Base-by-base conservation (phyloP, 345 rosid genomes). In the Diplotaxis tenuifolia region DNA sequence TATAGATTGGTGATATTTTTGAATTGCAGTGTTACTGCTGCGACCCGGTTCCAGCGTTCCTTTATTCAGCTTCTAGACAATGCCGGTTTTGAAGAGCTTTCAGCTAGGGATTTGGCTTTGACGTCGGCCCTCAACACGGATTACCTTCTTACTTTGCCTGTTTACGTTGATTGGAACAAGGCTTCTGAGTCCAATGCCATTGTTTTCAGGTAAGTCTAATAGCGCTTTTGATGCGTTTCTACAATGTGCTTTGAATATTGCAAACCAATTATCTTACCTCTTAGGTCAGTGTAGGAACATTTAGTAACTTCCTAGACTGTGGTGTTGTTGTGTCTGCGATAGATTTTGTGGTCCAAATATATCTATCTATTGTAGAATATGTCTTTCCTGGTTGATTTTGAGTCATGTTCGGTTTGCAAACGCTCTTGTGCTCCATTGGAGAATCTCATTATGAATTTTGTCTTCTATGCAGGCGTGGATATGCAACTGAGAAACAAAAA, bases 1-100 rank as follows among this genome's bases (percentile, higher is more conserved):
- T 62, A 42, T 61, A 52, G 4, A 31, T 61, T 64, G 54, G 49
- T 0, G 16, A 15, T 54, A 7, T 65, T 32, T 18, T 42, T 12
- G 18, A 4, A 32, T 62, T 82, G 81, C 79, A 94, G 98, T 73
- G 85, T 87, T 34, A 87, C 75, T 57, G 92, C 83, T 80, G 90
- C 94, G 65, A 80, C 95, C 3, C 93, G 91, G 76, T 91, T 94
- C 82, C 98, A 91, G 86, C 91, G 85, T 73, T 82, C 90, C 82
- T 94, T 89, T 77, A 89, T 91, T 96, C 95, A 82, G 82, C 97
- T 94, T 69, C 97, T 94, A 14, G 56, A 71, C 52, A 78, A 81
- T 79, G 98, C 97, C 47, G 91, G 88, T 82, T 94, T 91, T 79
- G 89, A 91, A 82, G 98, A 94, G 79, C 85, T 94, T 72, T 94